These are phyloP conservation scores for Aspergillus hancockii DNA, from an alignment of 495 filamentous ascomycete species.

Conservation along the genomic window DNA sequence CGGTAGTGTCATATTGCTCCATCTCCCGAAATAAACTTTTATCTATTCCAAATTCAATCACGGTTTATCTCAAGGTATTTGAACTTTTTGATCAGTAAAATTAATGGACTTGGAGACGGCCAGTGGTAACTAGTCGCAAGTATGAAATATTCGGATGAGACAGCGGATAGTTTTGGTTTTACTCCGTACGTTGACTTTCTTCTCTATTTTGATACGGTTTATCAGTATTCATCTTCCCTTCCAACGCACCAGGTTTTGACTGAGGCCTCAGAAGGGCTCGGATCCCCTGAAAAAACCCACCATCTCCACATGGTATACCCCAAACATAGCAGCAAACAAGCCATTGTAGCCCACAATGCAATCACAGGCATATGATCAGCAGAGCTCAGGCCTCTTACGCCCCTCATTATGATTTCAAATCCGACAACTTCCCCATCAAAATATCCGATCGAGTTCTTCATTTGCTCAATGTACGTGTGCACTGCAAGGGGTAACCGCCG, in stretches of 20 bases:
- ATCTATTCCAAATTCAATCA: neutral
- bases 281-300: neutral
- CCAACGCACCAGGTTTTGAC: too few species aligned
- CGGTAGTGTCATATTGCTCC: neutral
- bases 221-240: too few species aligned
- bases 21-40: neutral
- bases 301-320: neutral
- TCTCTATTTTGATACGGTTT: too few species aligned
- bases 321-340: neutral
- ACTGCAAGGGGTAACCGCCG: neutral
- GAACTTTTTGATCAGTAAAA: neutral
- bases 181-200: neutral
- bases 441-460: neutral
- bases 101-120: neutral
- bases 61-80: neutral
- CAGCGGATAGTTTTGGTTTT: neutral
- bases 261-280: neutral
- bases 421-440: neutral
- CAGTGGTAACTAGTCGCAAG: neutral
- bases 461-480: neutral
- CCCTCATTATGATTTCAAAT: neutral
- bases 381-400: conserved; percentile 1
- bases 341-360: neutral
- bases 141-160: neutral
- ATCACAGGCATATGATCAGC: neutral